Conservation (phyloP, 306 rosid species). For the Prunus davidiana region DNA sequence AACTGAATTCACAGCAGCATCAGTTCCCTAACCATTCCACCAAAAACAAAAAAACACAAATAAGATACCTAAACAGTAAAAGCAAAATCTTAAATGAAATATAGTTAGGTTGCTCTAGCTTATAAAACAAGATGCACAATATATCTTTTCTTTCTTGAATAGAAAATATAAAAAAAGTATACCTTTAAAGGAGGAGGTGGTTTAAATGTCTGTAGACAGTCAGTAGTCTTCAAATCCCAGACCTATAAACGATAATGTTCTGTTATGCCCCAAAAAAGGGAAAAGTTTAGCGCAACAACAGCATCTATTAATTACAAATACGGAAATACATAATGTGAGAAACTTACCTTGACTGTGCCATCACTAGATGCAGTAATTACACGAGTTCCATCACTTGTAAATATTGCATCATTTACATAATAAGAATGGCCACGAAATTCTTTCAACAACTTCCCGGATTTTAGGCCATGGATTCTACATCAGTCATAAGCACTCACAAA, state of each 20-base stretch:
- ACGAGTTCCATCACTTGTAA: conserved; percentile 85
- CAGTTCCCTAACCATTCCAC: conserved; percentile 67
- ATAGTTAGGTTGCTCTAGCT: conserved; percentile 10
- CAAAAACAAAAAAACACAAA: conserved; percentile 29
- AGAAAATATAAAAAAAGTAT: not conserved
- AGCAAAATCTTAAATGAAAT: not conserved
- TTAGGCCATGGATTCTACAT: conserved; percentile 85
- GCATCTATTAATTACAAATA: not conserved
- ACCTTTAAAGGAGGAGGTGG: conserved; percentile 99
- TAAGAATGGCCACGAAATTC: conserved; percentile 97
- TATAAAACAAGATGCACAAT: not conserved
- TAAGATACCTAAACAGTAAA: conserved; percentile 19
- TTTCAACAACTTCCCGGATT: conserved; percentile 91
- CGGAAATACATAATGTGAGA: not conserved
- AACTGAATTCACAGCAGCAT: conserved; percentile 97
- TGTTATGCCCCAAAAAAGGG: conserved; percentile 1
- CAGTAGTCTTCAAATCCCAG: conserved; percentile 88
- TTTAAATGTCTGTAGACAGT: conserved; percentile 91
- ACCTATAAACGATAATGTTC: conserved; percentile 48
- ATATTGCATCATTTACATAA: conserved; percentile 90
- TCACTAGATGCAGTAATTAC: conserved; percentile 95
- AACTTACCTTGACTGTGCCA: conserved; percentile 85
- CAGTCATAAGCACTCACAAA: conserved; percentile 7
- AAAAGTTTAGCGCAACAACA: not conserved
- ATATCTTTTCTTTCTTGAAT: not conserved